Conservation (phyloP, 2,329 filamentous ascomycete species). For the Fusarium sp. region DNA sequence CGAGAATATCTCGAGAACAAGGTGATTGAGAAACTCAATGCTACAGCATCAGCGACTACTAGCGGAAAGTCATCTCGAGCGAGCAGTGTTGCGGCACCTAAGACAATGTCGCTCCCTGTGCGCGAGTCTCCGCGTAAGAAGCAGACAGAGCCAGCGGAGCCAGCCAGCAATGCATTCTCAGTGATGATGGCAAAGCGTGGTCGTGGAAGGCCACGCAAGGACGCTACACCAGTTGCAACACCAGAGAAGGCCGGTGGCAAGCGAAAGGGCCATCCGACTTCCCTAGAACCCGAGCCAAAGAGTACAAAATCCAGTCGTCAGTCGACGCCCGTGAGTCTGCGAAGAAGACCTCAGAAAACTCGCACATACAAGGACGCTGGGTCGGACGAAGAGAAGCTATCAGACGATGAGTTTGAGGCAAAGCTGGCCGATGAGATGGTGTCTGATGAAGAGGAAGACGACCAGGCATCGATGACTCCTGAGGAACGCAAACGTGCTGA, state of each 20-base stretch:
- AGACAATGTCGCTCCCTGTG: slow-evolving; percentile 51
- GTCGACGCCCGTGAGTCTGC: slow-evolving; percentile 75
- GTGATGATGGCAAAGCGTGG: slow-evolving; percentile 65
- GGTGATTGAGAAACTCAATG: slow-evolving; percentile 71
- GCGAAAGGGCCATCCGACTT: slow-evolving; percentile 50
- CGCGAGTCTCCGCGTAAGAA: slow-evolving; percentile 54
- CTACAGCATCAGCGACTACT: slow-evolving; percentile 50
- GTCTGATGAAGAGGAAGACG: slow-evolving; percentile 53
- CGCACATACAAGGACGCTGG: slow-evolving; percentile 67
- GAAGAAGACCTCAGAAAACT: slow-evolving; percentile 64
- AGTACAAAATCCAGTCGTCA: slow-evolving; percentile 79
- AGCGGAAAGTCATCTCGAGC: slow-evolving; percentile 55
- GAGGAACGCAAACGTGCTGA: slow-evolving; percentile 75
- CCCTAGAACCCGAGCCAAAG: slow-evolving; percentile 65
- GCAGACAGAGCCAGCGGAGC: slow-evolving; percentile 41
- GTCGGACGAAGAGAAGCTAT: slow-evolving; percentile 72
- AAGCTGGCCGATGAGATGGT: slow-evolving; percentile 75
- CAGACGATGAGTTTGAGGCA: slow-evolving; percentile 86
- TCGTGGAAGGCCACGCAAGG: slow-evolving; percentile 42
- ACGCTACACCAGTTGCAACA: slow-evolving; percentile 32
- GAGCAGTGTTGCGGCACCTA: slow-evolving; percentile 47
- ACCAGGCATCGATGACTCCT: slow-evolving; percentile 53
- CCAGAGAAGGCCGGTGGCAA: slow-evolving; percentile 46
- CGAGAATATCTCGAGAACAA: slow-evolving; percentile 87
- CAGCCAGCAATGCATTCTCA: slow-evolving; percentile 62